Evolutionary conservation across 2,329 filamentous ascomycete genomes (phyloP).

Genomic region (Metarhizium humberi): DNA sequence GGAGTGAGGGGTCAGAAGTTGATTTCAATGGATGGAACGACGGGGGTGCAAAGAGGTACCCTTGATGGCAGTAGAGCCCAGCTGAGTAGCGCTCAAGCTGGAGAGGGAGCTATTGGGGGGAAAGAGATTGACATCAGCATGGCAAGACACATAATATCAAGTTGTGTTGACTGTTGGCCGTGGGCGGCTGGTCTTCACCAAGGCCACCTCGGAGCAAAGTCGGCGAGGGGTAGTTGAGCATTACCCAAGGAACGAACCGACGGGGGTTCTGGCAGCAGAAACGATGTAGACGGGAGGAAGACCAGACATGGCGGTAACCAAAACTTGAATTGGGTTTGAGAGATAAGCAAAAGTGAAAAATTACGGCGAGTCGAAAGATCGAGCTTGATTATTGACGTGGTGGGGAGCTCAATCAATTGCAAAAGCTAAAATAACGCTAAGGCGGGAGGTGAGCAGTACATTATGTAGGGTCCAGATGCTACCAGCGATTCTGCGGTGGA

Average conservation of each 20-base stretch:
- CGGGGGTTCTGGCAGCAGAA: conserved; percentile 79
- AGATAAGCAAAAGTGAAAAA: too few relatives aligned
- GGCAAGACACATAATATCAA: neutral
- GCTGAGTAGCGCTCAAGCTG: conserved; percentile 73
- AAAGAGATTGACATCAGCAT: neutral
- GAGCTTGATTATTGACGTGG: neutral
- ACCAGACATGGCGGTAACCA: conserved; percentile 51
- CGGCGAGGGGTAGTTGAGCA: conserved; percentile 1
- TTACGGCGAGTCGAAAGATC: conserved; percentile 5
- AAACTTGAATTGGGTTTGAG: neutral
- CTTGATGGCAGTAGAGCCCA: conserved; percentile 90
- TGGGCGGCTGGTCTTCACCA: neutral
- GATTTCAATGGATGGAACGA: neutral
- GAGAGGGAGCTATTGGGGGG: conserved; percentile 62
- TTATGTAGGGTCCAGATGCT: neutral
- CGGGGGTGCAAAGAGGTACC: conserved; percentile 38
- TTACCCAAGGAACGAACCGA: conserved; percentile 91
- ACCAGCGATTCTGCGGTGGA: neutral
- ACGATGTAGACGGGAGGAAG: conserved; percentile 93
- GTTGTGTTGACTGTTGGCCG: too few relatives aligned
- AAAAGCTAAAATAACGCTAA: neutral
- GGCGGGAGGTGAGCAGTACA: neutral
- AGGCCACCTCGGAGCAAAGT: neutral
- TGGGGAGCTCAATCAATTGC: neutral
- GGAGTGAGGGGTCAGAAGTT: conserved; percentile 6